Base-by-base conservation (phyloP, 2,329 filamentous ascomycete genomes). In the Exophiala aquamarina region DNA sequence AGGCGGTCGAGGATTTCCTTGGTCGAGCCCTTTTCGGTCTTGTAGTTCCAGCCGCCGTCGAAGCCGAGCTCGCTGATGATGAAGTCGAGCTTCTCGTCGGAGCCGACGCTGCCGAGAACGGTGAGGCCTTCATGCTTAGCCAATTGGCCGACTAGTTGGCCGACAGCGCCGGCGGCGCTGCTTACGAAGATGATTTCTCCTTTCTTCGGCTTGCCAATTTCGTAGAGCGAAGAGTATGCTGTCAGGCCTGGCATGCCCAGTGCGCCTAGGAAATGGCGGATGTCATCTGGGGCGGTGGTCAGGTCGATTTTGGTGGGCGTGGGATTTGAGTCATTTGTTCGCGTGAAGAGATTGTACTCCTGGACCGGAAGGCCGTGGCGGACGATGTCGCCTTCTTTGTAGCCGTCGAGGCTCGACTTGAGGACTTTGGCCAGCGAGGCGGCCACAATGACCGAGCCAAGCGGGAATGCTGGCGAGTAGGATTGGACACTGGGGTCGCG, bases 11-110 rank as follows among this genome's bases (percentile, higher is more conserved):
- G 74, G 0, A 87, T 88, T 9, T 84, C 83, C 1, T 69, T 63
- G 0, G 87, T 78, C 9, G 38, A 47, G 6, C 23, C 23, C 57
- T 77, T 79, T 71, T 93, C 87, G 57, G 81, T 90, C 78, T 93
- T 92, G 77, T 94, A 94, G 75, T 94, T 93, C 59, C 92, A 93
- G 7, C 83, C 89, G 13, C 67, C 77, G 61, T 89, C 84, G 63
- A 89, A 90, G 19, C 76, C 75, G 26, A 90, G 76, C 39, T 86
- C 82, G 44, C 85, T 81, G 46, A 66, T 72, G 64, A 89, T 86
- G 66, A 83, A 93, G 15, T 86, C 80, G 18, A 90, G 74, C 74
- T 95, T 94, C 61, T 86, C 83, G 61, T 91, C 85, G 14, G 82
- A 82, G 2, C 89, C 89, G 9, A 89, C 88, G 41, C 83, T 88